Evolutionary conservation across 139 green algal species (phyloP), one percentile per base, ranked within the genome.

Genomic region (Penium margaritaceum): DNA sequence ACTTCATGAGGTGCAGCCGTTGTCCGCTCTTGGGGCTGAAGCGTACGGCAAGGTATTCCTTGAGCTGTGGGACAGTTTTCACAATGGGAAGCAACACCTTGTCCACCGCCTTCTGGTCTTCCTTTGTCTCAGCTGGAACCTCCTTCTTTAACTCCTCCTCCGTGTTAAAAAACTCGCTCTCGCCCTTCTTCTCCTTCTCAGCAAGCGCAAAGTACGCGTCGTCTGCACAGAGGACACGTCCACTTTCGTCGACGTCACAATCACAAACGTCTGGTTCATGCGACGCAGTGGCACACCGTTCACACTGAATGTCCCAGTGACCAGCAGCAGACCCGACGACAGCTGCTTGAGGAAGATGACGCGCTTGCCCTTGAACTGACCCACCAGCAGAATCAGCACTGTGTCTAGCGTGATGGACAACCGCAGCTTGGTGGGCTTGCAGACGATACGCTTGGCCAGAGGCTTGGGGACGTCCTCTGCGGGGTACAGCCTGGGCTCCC

Each of bases 341-440:
- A 98, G 91, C 90, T 98, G 92, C 60, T 86, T 84, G 54, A 99
- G 86, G 90, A 95, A 97, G 6, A 99, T 86, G 41, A 95, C 91
- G 64, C 95, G 88, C 90, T 96, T 96, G 77, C 93, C 94, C 90
- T 98, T 99, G 88, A 97, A 97, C 66, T 84, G 87, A 63, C 95
- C 95, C 3, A 93, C 91, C 68, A 99, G 84, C 74, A 99, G 74
- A 79, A 99, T 96, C 21, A 98, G 86, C 24, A 99, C 91, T 7
- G 90, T 95, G 72, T 95, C 95, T 32, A 95, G 94, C 21, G 89
- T 95, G 84, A 99, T 95, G 83, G 94, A 33, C 33, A 24, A 79
- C 70, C 94, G 84, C 36, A 98, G 91, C 87, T 95, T 95, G 41
- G 91, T 87, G 62, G 84, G 86, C 81, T 90, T 90, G 53, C 68